Base-by-base conservation (phyloP, 805 yeast species). In the Metschnikowia kofuensis region DNA sequence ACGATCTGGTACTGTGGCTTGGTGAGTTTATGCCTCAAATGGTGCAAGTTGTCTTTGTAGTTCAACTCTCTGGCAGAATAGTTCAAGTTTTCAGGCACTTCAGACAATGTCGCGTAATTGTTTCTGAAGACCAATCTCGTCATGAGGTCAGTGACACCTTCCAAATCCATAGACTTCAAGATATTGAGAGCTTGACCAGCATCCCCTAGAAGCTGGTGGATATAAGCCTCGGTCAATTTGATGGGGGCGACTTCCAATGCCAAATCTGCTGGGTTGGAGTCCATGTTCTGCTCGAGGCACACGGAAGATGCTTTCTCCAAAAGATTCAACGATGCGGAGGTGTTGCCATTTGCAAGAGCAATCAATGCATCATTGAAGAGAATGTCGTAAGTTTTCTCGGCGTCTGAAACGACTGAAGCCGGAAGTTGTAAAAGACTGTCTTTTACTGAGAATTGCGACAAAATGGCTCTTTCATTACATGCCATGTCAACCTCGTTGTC, bases 381-480 rank as follows among this genome's bases (percentile, higher is more conserved):
- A 45, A 74, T 73, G 59, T 86, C 92, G 58, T 84, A 84, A 8
- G 79, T 69, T 14, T 59, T 44, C 34, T 61, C 60, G 42, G 62
- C 40, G 8, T 46, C 49, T 9, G 52, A 52, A 35, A 54, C 45
- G 10, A 27, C 26, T 34, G 47, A 34, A 26, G 41, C 14, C 16
- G 55, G 50, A 16, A 48, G 39, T 37, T 35, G 29, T 7, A 8
- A 14, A 28, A 16, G 21, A 13, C 21, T 27, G 2, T 35, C 35
- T 7, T 31, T 38, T 39, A 56, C 50, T 36, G 64, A 65, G 21
- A 66, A 61, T 60, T 80, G 87, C 10, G 87, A 80, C 26, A 79
- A 65, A n/a, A 82, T 75, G 2, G 91, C 89, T 50, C 84, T 74
- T 63, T 85, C 87, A 61, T 86, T 86, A 39, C 83, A 84, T 29